Evolutionary conservation across 805 yeast genomes (phyloP).

Genomic region (Zygoascus flipseniorum): DNA sequence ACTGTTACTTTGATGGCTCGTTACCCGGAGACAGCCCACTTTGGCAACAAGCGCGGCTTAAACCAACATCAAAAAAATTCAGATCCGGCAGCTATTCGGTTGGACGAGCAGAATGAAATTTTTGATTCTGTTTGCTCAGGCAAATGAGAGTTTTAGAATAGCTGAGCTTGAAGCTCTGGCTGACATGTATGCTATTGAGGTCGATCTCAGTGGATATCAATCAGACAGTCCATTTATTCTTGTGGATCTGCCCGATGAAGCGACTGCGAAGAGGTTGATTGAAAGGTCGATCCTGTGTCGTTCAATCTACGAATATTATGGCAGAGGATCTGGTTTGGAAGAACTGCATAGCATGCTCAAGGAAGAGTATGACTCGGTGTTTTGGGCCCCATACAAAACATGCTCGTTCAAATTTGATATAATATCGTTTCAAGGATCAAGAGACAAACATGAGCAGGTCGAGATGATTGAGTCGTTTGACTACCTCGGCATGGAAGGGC

Average conservation of each 20-base stretch:
- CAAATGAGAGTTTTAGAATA: slow-evolving; percentile 64
- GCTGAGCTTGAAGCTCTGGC: slow-evolving; percentile 87
- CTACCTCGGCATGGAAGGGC: slow-evolving; percentile 67
- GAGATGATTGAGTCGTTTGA: slow-evolving; percentile 61
- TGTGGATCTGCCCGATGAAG: slow-evolving; percentile 57
- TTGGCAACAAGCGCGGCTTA: background rate
- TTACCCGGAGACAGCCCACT: background rate
- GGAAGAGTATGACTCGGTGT: slow-evolving; percentile 21
- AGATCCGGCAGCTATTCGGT: background rate
- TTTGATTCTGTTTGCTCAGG: slow-evolving; percentile 77
- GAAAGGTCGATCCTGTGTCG: slow-evolving; percentile 60
- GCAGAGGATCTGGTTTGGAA: slow-evolving; percentile 49
- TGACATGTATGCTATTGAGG: slow-evolving; percentile 40
- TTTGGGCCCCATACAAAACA: slow-evolving; percentile 32
- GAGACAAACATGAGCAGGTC: slow-evolving; percentile 42
- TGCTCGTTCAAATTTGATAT: slow-evolving; percentile 74
- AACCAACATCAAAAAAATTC: background rate
- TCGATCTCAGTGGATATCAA: slow-evolving; percentile 47
- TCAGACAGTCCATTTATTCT: slow-evolving; percentile 61
- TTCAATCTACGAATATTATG: slow-evolving; percentile 82
- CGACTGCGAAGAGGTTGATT: slow-evolving; percentile 56
- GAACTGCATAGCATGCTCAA: slow-evolving; percentile 49
- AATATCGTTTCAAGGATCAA: slow-evolving; percentile 66
- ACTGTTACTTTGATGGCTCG: background rate
- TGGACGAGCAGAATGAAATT: slow-evolving; percentile 35